phyloP scores from a whole-genome alignment of 257 asterid species.

The Echites panduratus region DNA sequence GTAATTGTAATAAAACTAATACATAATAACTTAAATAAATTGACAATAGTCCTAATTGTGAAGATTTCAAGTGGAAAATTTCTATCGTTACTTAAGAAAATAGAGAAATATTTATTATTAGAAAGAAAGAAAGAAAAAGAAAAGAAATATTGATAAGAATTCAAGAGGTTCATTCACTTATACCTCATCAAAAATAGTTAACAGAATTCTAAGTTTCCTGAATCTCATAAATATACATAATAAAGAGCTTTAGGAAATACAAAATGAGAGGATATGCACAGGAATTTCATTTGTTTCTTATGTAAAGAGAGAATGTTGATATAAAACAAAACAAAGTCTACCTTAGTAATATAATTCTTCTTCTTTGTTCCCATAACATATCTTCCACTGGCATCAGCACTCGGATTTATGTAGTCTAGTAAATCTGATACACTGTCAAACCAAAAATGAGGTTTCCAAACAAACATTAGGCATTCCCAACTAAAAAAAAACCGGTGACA shows the following conservation, averaged over 20 bases:
- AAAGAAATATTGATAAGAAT: background rate
- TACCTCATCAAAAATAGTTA: background rate
- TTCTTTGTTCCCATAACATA: constrained; percentile 63
- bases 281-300: background rate
- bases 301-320: background rate
- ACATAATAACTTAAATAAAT: too few relatives aligned
- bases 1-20: too few relatives aligned
- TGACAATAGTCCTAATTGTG: too few relatives aligned
- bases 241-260: background rate
- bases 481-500: background rate
- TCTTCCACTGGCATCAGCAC: constrained; percentile 71
- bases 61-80: too few relatives aligned
- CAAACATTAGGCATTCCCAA: background rate
- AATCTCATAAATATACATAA: background rate
- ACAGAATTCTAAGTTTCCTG: background rate
- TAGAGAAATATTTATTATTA: background rate
- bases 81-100: too few relatives aligned
- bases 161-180: constrained; percentile 11
- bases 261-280: background rate
- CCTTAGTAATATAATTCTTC: constrained; percentile 62
- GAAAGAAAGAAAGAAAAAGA: background rate
- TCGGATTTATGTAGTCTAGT: constrained; percentile 87
- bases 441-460: background rate
- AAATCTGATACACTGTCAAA: constrained; percentile 80
- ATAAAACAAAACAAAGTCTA: constrained; percentile 24